Percentiles rank a stretch among this genome's conserved stretches.
Conservation (phyloP, 2,329 filamentous ascomycete species). For the Diaporthe citriasiana region DNA sequence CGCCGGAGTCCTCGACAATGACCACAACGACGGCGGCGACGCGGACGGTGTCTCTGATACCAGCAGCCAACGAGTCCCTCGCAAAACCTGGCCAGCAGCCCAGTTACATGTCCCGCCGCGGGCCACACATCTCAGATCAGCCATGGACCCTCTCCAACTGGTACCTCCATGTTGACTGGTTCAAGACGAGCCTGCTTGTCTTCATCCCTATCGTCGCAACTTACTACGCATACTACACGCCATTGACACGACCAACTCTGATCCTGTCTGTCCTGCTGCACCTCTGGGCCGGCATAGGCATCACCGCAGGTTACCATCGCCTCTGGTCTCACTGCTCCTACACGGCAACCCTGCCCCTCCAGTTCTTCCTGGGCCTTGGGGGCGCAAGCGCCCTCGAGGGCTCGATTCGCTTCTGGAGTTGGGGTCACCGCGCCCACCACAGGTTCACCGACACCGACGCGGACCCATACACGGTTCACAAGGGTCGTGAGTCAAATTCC, state of each 20-base stretch:
- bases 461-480: conserved; percentile 91
- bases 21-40: not conserved
- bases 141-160: conserved; percentile 37
- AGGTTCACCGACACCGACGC: conserved; percentile 93
- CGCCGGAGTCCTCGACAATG: not conserved
- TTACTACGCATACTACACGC: conserved; percentile 28
- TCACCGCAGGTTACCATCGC: conserved; percentile 85
- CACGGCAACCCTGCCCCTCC: conserved; percentile 81
- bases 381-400: conserved; percentile 88
- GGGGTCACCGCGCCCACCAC: conserved; percentile 87
- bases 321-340: conserved; percentile 90
- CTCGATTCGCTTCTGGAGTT: conserved; percentile 90
- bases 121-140: conserved; percentile 36
- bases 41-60: conserved; percentile 4
- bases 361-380: conserved; percentile 85
- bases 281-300: conserved; percentile 85
- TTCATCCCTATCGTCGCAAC: conserved; percentile 24
- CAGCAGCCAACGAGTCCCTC: conserved; percentile 17
- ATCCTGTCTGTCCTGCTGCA: conserved; percentile 77
- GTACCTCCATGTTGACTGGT: conserved; percentile 37
- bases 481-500: conserved; percentile 65
- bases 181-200: conserved; percentile 36
- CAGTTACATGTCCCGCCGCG: conserved; percentile 26
- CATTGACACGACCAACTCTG: conserved; percentile 32
- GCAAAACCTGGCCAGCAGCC: conserved; percentile 10